Conservation (phyloP, 148 eudicot species). For the Cornus controversa region DNA sequence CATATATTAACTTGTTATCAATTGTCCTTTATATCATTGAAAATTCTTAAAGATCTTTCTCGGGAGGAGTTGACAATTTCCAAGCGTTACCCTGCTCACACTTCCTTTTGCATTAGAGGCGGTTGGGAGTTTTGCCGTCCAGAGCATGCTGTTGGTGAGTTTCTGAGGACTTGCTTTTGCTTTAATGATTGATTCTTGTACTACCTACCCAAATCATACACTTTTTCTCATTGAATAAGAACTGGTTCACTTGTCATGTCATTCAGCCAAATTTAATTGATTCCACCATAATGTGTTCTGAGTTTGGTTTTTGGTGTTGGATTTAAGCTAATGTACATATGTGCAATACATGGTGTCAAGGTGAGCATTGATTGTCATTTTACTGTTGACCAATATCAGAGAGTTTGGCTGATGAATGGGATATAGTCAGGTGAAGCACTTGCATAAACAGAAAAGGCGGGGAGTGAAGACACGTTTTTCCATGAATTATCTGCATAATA, state of each 20-base stretch:
- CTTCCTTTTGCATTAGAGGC: slow-evolving; percentile 75
- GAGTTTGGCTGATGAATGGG: neutral
- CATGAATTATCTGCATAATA: no score
- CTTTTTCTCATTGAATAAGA: neutral
- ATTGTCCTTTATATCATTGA: slow-evolving; percentile 19
- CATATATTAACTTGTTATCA: neutral
- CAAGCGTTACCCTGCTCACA: slow-evolving; percentile 77
- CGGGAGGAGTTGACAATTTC: slow-evolving; percentile 71
- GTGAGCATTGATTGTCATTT: neutral
- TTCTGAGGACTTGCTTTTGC: slow-evolving; percentile 10
- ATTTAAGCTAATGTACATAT: neutral
- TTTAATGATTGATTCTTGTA: slow-evolving; percentile 2
- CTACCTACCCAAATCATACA: neutral
- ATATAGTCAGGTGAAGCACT: neutral
- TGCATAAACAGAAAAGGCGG: neutral
- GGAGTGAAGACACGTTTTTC: neutral
- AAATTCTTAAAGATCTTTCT: slow-evolving; percentile 62
- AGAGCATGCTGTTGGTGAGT: slow-evolving; percentile 78
- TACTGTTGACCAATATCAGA: neutral
- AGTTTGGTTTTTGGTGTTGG: neutral
- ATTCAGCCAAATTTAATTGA: neutral
- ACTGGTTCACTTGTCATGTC: neutral
- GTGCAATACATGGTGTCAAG: no score
- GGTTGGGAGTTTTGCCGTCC: slow-evolving; percentile 97
- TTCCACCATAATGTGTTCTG: neutral